Conservation (phyloP, 2,329 filamentous ascomycete genomes). For the Paraphoma chrysanthemicola region DNA sequence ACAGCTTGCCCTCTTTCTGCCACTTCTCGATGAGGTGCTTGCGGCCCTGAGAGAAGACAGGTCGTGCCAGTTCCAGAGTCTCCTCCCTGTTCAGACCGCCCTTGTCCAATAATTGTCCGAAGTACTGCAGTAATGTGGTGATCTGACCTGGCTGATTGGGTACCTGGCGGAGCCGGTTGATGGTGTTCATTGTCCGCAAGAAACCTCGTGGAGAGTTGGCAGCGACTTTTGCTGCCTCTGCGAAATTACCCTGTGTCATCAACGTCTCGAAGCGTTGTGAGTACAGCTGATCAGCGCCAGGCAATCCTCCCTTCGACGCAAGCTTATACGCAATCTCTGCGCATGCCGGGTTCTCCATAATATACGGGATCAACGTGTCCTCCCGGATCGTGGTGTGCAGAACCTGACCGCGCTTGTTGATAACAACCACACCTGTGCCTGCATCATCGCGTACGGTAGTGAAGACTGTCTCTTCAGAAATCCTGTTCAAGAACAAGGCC, state of each 20-base stretch:
- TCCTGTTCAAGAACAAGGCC: slow-evolving; percentile 99
- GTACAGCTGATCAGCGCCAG: slow-evolving; percentile 93
- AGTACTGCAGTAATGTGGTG: slow-evolving; percentile 95
- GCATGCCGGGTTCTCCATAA: slow-evolving; percentile 95
- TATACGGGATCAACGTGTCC: slow-evolving; percentile 87
- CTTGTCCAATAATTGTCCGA: slow-evolving; percentile 96
- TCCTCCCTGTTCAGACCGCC: slow-evolving; percentile 91
- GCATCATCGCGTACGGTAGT: slow-evolving; percentile 85
- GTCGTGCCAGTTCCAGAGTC: slow-evolving; percentile 89
- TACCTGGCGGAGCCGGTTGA: slow-evolving; percentile 91
- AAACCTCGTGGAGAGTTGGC: slow-evolving; percentile 97
- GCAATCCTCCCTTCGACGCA: slow-evolving; percentile 89
- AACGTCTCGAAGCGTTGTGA: slow-evolving; percentile 91
- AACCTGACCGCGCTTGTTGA: slow-evolving; percentile 98
- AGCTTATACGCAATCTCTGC: slow-evolving; percentile 93
- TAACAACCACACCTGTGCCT: slow-evolving; percentile 87
- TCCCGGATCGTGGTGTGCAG: slow-evolving; percentile 94
- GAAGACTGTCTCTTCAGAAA: slow-evolving; percentile 99
- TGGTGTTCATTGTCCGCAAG: slow-evolving; percentile 90
- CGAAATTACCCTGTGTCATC: slow-evolving; percentile 78
- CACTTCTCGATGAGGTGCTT: slow-evolving; percentile 98
- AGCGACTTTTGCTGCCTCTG: slow-evolving; percentile 91
- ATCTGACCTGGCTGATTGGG: slow-evolving; percentile 84
- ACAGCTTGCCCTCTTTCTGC: slow-evolving; percentile 94
- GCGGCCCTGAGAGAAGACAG: slow-evolving; percentile 89